phyloP scores from a whole-genome alignment of 2,329 filamentous ascomycete genomes.

The Penicillium sp. region DNA sequence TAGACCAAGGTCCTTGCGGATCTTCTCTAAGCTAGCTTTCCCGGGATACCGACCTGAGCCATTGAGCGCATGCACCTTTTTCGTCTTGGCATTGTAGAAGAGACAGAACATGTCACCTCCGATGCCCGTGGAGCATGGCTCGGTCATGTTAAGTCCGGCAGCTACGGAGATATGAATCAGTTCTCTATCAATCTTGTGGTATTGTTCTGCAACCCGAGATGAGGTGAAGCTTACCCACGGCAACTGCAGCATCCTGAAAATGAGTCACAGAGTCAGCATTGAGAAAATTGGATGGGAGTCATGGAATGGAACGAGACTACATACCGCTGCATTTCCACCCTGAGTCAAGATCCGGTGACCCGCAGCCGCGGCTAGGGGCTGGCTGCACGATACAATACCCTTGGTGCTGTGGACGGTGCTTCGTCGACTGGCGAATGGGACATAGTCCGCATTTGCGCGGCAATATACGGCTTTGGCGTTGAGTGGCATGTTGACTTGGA shows the following conservation, averaged over 20 bases:
- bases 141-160: constrained; percentile 87
- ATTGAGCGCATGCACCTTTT: constrained; percentile 82
- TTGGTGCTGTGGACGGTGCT: constrained; percentile 92
- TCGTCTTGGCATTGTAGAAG: constrained; percentile 80
- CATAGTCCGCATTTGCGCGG: constrained; percentile 45
- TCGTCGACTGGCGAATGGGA: constrained; percentile 63
- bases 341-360: constrained; percentile 80
- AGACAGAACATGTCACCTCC: constrained; percentile 97
- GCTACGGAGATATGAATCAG: constrained; percentile 51
- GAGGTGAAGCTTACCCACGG: constrained; percentile 63
- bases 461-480: constrained; percentile 53
- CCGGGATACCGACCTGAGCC: constrained; percentile 82
- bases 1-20: constrained; percentile 68
- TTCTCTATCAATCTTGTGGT: neutral
- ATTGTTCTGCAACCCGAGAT: neutral
- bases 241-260: constrained; percentile 84
- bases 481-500: constrained; percentile 45
- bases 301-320: constrained; percentile 37
- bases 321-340: constrained; percentile 89
- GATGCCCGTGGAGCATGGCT: constrained; percentile 89
- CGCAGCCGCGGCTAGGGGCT: constrained; percentile 84
- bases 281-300: neutral
- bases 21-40: constrained; percentile 65
- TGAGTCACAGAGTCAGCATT: neutral
- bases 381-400: constrained; percentile 85